These are phyloP conservation scores for Chlamydomonas reinhardtii DNA, from an alignment of 163 green algal species.

Conservation along the genomic window DNA sequence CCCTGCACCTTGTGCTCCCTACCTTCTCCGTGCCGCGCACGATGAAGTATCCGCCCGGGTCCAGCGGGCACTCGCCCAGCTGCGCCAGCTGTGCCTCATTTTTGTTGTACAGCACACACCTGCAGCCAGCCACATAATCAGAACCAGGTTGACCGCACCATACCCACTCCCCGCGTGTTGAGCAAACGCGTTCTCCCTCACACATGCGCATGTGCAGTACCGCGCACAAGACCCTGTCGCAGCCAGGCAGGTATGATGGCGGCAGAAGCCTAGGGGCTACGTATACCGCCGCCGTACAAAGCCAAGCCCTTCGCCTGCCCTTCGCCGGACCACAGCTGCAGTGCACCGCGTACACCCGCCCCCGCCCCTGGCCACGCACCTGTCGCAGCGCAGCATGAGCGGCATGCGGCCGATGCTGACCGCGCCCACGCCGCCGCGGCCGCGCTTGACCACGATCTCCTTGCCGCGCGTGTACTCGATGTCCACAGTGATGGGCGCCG, in stretches of 20 bases:
- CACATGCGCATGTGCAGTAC: too few relatives aligned
- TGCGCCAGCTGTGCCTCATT: conserved; percentile 89
- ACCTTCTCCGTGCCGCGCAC: conserved; percentile 86
- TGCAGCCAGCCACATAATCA: conserved; percentile 48
- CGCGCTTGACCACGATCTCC: conserved; percentile 91
- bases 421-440: conserved; percentile 75
- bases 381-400: conserved; percentile 96
- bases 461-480: conserved; percentile 97
- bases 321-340: too few relatives aligned
- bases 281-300: too few relatives aligned
- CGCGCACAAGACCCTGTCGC: too few relatives aligned
- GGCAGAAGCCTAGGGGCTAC: too few relatives aligned
- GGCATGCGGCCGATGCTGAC: conserved; percentile 96
- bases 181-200: too few relatives aligned
- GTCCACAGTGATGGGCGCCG: conserved; percentile 96
- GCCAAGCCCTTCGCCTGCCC: too few relatives aligned
- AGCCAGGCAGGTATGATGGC: too few relatives aligned
- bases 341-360: too few relatives aligned
- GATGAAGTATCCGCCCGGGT: conserved; percentile 99
- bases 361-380: conserved; percentile 59
- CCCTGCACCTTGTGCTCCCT: not conserved
- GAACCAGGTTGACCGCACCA: too few relatives aligned
- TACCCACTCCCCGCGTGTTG: too few relatives aligned
- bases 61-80: conserved; percentile 96
- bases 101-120: conserved; percentile 89